phyloP scores from a whole-genome alignment of 768 basidiomycete species.

The Fistulinella prunicolor region DNA sequence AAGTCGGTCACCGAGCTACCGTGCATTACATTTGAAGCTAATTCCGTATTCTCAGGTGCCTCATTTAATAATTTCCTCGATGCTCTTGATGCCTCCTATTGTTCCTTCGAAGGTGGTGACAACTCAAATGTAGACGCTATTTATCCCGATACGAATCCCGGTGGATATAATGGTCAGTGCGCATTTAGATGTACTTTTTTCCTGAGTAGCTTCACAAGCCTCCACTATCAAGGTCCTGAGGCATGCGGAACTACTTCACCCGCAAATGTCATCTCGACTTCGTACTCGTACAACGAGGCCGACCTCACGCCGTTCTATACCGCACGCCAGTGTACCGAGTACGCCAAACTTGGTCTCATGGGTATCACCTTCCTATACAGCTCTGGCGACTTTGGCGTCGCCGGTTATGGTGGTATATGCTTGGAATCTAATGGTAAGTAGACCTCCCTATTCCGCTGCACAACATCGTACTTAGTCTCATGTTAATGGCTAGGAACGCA shows the following conservation, averaged over 20 bases:
- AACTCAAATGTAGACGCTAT: slow-evolving; percentile 26
- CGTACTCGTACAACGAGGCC: slow-evolving; percentile 39
- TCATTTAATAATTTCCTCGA: slow-evolving; percentile 38
- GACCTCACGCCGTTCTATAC: slow-evolving; percentile 36
- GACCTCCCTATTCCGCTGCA: background rate
- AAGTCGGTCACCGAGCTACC: slow-evolving; percentile 10
- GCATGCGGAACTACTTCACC: slow-evolving; percentile 37
- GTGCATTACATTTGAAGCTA: background rate
- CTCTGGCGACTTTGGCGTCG: slow-evolving; percentile 47
- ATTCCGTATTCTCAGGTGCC: slow-evolving; percentile 10
- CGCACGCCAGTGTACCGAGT: slow-evolving; percentile 43
- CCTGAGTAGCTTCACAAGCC: background rate
- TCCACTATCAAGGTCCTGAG: slow-evolving; percentile 21
- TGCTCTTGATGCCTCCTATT: slow-evolving; percentile 34
- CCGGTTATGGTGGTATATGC: slow-evolving; percentile 33
- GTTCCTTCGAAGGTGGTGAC: slow-evolving; percentile 34
- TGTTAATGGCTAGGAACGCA: slow-evolving; percentile 24
- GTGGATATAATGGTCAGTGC: slow-evolving; percentile 23
- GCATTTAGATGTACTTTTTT: background rate
- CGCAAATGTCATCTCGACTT: slow-evolving; percentile 41
- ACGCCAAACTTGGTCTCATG: slow-evolving; percentile 43
- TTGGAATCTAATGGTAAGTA: slow-evolving; percentile 27
- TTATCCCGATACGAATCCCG: slow-evolving; percentile 23
- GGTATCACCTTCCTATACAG: slow-evolving; percentile 43
- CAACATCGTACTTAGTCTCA: background rate